Conservation (phyloP, 1,284 basidiomycete species). For the Trametes pubescens region DNA sequence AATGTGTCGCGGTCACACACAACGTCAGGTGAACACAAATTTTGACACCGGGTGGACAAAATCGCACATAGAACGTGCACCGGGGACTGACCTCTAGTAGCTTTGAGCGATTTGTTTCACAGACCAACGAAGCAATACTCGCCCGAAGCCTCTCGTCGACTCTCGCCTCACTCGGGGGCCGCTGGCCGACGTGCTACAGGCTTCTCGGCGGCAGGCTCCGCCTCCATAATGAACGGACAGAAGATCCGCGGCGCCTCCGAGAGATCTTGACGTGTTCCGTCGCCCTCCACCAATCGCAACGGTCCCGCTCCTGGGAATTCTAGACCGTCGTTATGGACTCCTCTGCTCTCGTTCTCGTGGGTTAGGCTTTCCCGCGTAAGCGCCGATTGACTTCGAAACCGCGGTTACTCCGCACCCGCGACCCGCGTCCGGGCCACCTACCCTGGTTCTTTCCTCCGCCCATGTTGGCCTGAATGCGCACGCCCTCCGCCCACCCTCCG, state of each 20-base stretch:
- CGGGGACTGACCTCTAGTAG: background rate
- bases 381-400: slow-evolving; percentile 11
- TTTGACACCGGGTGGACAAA: background rate
- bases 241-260: slow-evolving; percentile 11
- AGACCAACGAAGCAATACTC: background rate
- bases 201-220: slow-evolving; percentile 14
- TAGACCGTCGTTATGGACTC: slow-evolving; percentile 26
- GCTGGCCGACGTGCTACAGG: background rate
- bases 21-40: background rate
- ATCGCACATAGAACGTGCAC: background rate
- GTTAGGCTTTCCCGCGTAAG: slow-evolving; percentile 25
- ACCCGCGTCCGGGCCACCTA: slow-evolving; percentile 2
- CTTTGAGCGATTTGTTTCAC: background rate
- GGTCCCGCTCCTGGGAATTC: slow-evolving; percentile 23
- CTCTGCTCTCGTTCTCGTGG: slow-evolving; percentile 30
- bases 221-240: slow-evolving; percentile 30
- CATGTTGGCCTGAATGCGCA: background rate
- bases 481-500: background rate
- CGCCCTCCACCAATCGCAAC: slow-evolving; percentile 17
- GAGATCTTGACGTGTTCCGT: slow-evolving; percentile 26
- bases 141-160: background rate
- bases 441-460: slow-evolving; percentile 4
- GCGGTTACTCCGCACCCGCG: slow-evolving; percentile 17
- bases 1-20: background rate
- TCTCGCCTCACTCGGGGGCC: background rate